Percentiles rank a stretch among this genome's conserved stretches.
phyloP scores from a whole-genome alignment of 345 rosid species.

The Sisymbrium altissimum region DNA sequence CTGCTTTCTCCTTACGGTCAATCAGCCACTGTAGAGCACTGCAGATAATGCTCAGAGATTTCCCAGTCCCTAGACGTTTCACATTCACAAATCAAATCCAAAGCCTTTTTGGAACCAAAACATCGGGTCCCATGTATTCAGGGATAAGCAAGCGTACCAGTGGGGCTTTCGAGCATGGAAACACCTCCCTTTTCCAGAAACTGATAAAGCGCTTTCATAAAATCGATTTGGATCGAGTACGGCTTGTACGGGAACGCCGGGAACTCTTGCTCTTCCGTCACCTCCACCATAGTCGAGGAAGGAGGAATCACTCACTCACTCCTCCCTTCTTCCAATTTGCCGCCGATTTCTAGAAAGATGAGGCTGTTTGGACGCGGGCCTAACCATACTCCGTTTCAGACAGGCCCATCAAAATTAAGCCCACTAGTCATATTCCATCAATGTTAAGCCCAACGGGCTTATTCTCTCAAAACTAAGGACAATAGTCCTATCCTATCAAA shows the following conservation, averaged over 20 bases:
- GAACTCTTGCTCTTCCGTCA: conserved; percentile 41
- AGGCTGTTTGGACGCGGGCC: conserved; percentile 9
- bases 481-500: no score
- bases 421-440: no score
- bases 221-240: conserved; percentile 74
- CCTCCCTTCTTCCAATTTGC: not conserved
- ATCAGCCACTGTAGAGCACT: conserved; percentile 78
- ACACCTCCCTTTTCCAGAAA: conserved; percentile 80
- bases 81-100: no score
- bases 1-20: conserved; percentile 50
- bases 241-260: conserved; percentile 75
- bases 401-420: not conserved
- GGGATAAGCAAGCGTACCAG: conserved; percentile 58
- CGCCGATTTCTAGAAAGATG: conserved; percentile 18
- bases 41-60: conserved; percentile 85
- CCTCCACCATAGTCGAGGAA: not conserved
- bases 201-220: conserved; percentile 80
- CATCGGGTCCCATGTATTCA: no score
- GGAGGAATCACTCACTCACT: no score
- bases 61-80: conserved; percentile 99
- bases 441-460: no score
- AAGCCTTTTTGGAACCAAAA: not conserved
- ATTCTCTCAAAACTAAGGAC: no score
- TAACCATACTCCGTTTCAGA: not conserved
- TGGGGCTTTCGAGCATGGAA: conserved; percentile 97